Percentiles rank a stretch among this genome's conserved stretches.
Evolutionary conservation across 2,329 filamentous ascomycete genomes (phyloP).

Genomic region (Colletotrichum nymphaeae): DNA sequence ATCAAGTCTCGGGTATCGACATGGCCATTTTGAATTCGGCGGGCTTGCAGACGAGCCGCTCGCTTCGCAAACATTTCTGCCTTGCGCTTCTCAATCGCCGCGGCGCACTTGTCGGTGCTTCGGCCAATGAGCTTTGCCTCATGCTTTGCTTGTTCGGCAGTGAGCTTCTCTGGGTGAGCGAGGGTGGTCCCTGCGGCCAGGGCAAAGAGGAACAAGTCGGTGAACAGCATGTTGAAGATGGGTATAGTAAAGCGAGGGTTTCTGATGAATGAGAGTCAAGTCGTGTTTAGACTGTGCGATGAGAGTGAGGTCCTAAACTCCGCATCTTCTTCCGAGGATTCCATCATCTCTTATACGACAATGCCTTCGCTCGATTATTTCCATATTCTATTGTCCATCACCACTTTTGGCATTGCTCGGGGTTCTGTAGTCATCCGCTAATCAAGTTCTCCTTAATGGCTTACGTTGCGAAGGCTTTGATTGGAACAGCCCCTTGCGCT

Average conservation of each 20-base stretch:
- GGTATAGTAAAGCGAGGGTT: not conserved
- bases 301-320: not conserved
- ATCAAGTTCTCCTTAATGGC: not conserved
- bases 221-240: not conserved
- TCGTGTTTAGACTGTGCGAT: not conserved
- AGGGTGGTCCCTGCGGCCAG: not conserved
- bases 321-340: not conserved
- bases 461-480: not conserved
- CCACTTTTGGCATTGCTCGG: not conserved
- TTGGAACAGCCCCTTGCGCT: not conserved
- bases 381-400: not conserved
- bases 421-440: not conserved
- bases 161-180: slow-evolving; percentile 61
- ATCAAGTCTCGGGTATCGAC: slow-evolving; percentile 42
- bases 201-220: not conserved
- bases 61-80: slow-evolving; percentile 50
- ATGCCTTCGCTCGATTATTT: not conserved
- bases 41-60: not conserved
- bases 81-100: slow-evolving; percentile 56
- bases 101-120: slow-evolving; percentile 55
- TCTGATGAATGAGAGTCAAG: not conserved
- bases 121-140: slow-evolving; percentile 53
- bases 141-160: slow-evolving; percentile 61
- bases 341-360: not conserved
- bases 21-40: not conserved